phyloP scores from a whole-genome alignment of 331 rosid genomes.

The Malus hybrid region DNA sequence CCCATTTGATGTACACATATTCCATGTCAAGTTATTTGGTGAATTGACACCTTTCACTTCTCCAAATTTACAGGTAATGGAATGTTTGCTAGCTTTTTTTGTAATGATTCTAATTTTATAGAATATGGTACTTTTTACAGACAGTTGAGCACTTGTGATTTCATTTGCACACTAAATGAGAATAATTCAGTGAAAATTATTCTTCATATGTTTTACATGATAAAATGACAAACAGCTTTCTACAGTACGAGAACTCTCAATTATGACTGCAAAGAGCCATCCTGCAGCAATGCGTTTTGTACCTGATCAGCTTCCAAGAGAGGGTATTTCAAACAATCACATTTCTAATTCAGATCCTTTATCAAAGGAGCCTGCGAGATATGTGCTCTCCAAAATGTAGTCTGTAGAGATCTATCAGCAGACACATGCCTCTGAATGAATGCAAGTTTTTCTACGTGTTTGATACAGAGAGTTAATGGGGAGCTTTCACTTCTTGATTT shows the following conservation, averaged over 20 bases:
- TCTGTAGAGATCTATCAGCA: not conserved
- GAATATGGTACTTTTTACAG: constrained; percentile 11
- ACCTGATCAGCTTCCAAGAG: constrained; percentile 81
- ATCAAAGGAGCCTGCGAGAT: constrained; percentile 87
- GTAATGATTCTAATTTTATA: constrained; percentile 1
- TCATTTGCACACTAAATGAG: constrained; percentile 8
- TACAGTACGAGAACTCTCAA: constrained; percentile 99
- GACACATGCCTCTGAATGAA: constrained; percentile 23
- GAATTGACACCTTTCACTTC: constrained; percentile 70
- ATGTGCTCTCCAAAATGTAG: constrained; percentile 7
- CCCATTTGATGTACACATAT: constrained; percentile 95
- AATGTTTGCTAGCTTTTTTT: constrained; percentile 24
- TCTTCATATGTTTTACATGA: constrained; percentile 74
- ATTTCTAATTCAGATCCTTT: constrained; percentile 46
- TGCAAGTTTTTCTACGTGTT: constrained; percentile 54
- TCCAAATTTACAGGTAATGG: constrained; percentile 78
- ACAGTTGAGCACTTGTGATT: not conserved
- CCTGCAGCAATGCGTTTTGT: constrained; percentile 98
- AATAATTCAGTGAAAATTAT: constrained; percentile 19
- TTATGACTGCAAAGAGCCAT: constrained; percentile 98
- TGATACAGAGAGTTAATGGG: constrained; percentile 88
- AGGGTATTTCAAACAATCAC: constrained; percentile 42
- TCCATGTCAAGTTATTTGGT: constrained; percentile 71
- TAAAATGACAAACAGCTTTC: constrained; percentile 99
- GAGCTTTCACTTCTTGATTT: constrained; percentile 97